Base-by-base conservation (phyloP, 140 eudicot genomes). In the Anethum foeniculum region DNA sequence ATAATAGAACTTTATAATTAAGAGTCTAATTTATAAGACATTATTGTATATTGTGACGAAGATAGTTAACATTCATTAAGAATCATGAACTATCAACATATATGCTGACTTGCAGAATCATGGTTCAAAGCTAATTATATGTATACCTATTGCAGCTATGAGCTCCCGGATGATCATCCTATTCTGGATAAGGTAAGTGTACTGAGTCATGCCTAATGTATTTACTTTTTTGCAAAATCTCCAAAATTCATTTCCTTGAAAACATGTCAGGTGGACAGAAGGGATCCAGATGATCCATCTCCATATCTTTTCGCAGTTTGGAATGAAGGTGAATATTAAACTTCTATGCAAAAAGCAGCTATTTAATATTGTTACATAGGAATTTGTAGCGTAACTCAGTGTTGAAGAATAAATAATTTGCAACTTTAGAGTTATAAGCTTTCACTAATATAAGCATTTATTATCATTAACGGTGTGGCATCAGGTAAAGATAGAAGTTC, bases 251-350 rank as follows among this genome's bases (percentile, higher is more conserved):
- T 28, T 41, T 28, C 54, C 71, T 41, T 75, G 44, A 60, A 69
- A 56, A 51, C 71, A 18, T 71, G 25, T 75, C 86, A 88, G 89
- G 76, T 84, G 80, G 86, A 79, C 41, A 77, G 75, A 81, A 77
- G 86, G 69, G 89, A 81, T 27, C 69, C 13, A 9, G 75, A 79
- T 81, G 91, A 88, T 77, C 80, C 75, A 76, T 47, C 80, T 58
- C 91, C 86, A 1, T 86, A 88, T 82, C 85, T 86, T 32, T 84
- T 88, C 38, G 88, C 86, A 54, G 75, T 84, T 48, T 83, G 91
- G 91, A 76, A 87, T 23, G 80, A 28, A 58, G 91, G 91, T 88
- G 78, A 27, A 18, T 25, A 41, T 1, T 15, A 9, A 54, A 78
- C 41, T 36, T 23, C 21, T 21, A 77, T 58, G 64, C 64, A 38